Conservation (phyloP, 2,329 filamentous ascomycete genomes). For the Metarhizium robertsii region DNA sequence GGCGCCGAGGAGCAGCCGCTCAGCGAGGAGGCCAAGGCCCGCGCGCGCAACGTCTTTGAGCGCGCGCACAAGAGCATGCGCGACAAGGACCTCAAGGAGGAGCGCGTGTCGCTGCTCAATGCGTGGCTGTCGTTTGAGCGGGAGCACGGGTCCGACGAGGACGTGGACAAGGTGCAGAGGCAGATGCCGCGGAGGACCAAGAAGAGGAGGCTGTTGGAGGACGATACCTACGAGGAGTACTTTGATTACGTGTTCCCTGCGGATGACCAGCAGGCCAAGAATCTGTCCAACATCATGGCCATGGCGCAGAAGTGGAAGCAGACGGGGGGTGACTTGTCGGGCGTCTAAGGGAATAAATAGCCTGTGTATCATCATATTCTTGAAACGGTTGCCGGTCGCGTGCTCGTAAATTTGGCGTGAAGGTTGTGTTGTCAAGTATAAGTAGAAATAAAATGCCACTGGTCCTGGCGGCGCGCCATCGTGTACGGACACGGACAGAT, state of each 20-base stretch:
- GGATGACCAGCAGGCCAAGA: slow-evolving; percentile 79
- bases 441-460: no score
- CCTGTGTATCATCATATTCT: neutral
- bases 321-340: slow-evolving; percentile 28
- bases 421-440: no score
- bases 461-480: no score
- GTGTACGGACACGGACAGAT: no score
- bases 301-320: slow-evolving; percentile 85
- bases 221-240: slow-evolving; percentile 90
- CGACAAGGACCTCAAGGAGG: slow-evolving; percentile 82
- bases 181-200: slow-evolving; percentile 93
- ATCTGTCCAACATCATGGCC: slow-evolving; percentile 73
- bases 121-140: slow-evolving; percentile 90
- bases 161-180: slow-evolving; percentile 75
- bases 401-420: no score
- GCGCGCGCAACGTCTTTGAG: slow-evolving; percentile 76
- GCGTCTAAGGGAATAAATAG: slow-evolving; percentile 10
- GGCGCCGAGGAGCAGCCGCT: slow-evolving; percentile 57
- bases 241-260: slow-evolving; percentile 95
- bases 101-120: slow-evolving; percentile 84
- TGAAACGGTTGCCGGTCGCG: no score
- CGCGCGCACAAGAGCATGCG: slow-evolving; percentile 81
- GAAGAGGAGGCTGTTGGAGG: slow-evolving; percentile 83
- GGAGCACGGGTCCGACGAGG: slow-evolving; percentile 65
- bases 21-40: slow-evolving; percentile 72